A percentile compares a stretch with the other conserved stretches of the same genome.
These are phyloP conservation scores for Pascua sp. DNA, from an alignment of 1,284 basidiomycete species.

Conservation along the genomic window DNA sequence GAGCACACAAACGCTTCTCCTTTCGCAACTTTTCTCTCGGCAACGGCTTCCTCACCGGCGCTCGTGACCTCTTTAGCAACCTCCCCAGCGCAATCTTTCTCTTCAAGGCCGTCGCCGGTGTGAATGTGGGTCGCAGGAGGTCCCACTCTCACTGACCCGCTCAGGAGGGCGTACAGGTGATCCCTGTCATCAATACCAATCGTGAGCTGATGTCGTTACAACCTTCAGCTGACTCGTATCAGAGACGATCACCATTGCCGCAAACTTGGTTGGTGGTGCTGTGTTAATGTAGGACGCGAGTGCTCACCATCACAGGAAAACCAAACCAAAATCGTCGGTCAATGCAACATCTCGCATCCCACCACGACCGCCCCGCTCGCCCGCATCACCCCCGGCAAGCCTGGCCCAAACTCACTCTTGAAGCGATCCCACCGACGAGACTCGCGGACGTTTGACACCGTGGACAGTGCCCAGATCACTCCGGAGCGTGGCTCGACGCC, in stretches of 20 bases:
- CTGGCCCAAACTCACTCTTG: background rate
- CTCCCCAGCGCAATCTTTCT: constrained; percentile 92
- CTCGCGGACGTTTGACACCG: constrained; percentile 46
- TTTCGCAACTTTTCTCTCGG: constrained; percentile 71
- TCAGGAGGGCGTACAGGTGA: constrained; percentile 49
- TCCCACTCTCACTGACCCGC: background rate
- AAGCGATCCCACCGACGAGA: constrained; percentile 30
- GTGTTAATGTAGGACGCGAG: background rate
- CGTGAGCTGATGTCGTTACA: constrained; percentile 50
- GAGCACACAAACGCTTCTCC: constrained; percentile 88
- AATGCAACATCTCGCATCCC: constrained; percentile 97
- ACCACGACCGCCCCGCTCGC: constrained; percentile 8
- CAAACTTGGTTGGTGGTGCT: constrained; percentile 65
- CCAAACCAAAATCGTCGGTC: constrained; percentile 76
- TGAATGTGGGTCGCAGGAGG: constrained; percentile 31
- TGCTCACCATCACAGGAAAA: constrained; percentile 58
- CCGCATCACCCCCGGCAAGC: background rate
- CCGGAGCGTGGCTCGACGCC: constrained; percentile 11
- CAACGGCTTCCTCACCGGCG: constrained; percentile 83
- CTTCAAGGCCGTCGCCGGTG: constrained; percentile 84
- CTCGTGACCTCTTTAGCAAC: constrained; percentile 80
- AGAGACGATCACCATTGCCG: constrained; percentile 90
- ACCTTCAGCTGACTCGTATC: background rate
- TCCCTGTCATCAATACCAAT: constrained; percentile 91
- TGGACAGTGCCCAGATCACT: constrained; percentile 23